A percentile compares a stretch with the other conserved stretches of the same genome.
Conservation (phyloP, 2,329 filamentous ascomycete genomes). For the Aspergillus jensenii region DNA sequence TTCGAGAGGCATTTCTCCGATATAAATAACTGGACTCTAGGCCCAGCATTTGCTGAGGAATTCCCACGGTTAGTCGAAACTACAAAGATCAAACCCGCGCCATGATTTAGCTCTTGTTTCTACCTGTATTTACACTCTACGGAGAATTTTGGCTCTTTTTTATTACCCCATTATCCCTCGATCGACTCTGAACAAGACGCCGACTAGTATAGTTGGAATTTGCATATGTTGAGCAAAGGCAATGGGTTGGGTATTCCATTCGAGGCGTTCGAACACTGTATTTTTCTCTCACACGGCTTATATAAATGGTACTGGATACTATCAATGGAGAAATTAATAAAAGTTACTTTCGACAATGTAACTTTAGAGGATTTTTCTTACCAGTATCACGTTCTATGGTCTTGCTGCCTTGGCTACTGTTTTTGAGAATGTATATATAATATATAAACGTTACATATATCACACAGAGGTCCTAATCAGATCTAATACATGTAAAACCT, state of each 20-base stretch:
- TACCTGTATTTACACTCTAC: background rate
- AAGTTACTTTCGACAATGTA: background rate
- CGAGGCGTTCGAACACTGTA: background rate
- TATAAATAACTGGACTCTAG: constrained; percentile 79
- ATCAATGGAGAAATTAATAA: background rate
- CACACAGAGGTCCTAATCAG: background rate
- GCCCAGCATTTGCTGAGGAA: constrained; percentile 63
- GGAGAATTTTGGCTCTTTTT: background rate
- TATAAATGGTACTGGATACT: constrained; percentile 4
- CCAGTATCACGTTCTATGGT: too few relatives aligned
- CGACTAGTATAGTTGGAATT: background rate
- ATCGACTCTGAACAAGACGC: background rate
- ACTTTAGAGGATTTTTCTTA: background rate
- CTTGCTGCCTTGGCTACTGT: too few relatives aligned
- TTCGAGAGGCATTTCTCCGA: constrained; percentile 78
- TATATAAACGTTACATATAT: background rate
- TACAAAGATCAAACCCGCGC: constrained; percentile 32
- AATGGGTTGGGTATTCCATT: background rate
- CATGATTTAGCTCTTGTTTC: background rate
- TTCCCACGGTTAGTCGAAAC: constrained; percentile 60
- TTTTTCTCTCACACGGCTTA: background rate
- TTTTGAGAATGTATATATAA: too few relatives aligned
- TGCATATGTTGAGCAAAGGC: background rate
- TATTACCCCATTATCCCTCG: background rate
- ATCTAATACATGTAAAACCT: background rate